A percentile compares a stretch with the other conserved stretches of the same genome.
Evolutionary conservation across 2,329 filamentous ascomycete species (phyloP).

Genomic region (Cercospora sojina): DNA sequence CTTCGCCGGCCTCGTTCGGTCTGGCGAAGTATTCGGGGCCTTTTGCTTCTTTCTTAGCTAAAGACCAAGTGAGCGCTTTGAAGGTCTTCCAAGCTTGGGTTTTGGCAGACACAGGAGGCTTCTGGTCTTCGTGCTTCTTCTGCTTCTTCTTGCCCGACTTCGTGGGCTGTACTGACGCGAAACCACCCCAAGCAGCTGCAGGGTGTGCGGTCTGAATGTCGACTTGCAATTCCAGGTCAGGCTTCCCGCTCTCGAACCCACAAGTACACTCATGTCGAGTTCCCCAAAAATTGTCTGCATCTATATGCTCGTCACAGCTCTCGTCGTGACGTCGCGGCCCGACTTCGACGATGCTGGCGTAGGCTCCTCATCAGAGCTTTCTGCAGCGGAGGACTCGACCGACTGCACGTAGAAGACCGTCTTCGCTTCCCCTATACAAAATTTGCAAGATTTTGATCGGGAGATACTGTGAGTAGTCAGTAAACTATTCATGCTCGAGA

Average conservation of each 20-base stretch:
- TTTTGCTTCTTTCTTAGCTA: neutral
- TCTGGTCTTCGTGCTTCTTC: neutral
- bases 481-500: neutral
- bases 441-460: conserved; percentile 8
- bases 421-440: conserved; percentile 2
- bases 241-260: neutral
- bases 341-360: neutral
- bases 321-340: neutral
- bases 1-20: conserved; percentile 7
- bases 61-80: neutral
- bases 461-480: neutral
- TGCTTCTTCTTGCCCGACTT: neutral
- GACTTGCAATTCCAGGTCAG: neutral
- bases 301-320: neutral
- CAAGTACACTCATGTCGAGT: neutral
- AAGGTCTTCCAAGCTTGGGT: neutral
- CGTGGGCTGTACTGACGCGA: neutral
- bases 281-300: neutral
- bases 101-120: neutral
- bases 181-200: neutral
- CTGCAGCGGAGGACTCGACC: neutral
- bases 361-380: neutral
- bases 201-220: neutral
- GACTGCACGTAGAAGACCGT: conserved; percentile 4
- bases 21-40: conserved; percentile 33